Conservation (phyloP, 2,329 filamentous ascomycete genomes). For the Sarocladiaceae sp. region DNA sequence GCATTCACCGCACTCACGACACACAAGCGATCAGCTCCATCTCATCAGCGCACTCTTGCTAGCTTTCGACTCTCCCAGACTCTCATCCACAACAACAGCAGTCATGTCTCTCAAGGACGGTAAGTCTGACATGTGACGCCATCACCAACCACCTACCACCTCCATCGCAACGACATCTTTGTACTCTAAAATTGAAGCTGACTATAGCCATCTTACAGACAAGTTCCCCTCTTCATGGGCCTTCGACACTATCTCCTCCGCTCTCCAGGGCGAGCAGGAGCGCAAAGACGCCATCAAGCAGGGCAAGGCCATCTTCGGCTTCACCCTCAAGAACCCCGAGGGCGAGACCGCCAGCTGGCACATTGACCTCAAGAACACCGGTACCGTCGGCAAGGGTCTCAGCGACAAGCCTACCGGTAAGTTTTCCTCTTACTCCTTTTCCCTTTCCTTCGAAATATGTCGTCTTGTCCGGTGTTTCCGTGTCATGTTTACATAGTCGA, state of each 20-base stretch:
- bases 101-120: slow-evolving; percentile 72
- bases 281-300: slow-evolving; percentile 87
- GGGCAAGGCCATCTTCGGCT: slow-evolving; percentile 82
- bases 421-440: slow-evolving; percentile 22
- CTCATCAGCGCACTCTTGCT: slow-evolving; percentile 7
- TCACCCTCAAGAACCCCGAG: slow-evolving; percentile 83
- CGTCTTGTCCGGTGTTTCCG: background rate
- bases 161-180: background rate
- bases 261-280: slow-evolving; percentile 67
- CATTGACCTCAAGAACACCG: slow-evolving; percentile 91
- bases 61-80: background rate
- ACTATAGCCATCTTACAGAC: slow-evolving; percentile 40
- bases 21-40: background rate
- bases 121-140: slow-evolving; percentile 31
- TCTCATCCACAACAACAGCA: slow-evolving; percentile 15
- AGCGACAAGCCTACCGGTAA: slow-evolving; percentile 80
- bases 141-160: background rate
- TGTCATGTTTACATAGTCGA: background rate
- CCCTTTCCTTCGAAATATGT: background rate
- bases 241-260: slow-evolving; percentile 81
- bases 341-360: slow-evolving; percentile 85
- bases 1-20: background rate
- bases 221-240: slow-evolving; percentile 86
- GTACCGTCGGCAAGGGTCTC: slow-evolving; percentile 72
- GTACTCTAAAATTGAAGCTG: background rate